Base-by-base conservation (phyloP, 2,329 filamentous ascomycete species). In the Pseudonectria foliicola region DNA sequence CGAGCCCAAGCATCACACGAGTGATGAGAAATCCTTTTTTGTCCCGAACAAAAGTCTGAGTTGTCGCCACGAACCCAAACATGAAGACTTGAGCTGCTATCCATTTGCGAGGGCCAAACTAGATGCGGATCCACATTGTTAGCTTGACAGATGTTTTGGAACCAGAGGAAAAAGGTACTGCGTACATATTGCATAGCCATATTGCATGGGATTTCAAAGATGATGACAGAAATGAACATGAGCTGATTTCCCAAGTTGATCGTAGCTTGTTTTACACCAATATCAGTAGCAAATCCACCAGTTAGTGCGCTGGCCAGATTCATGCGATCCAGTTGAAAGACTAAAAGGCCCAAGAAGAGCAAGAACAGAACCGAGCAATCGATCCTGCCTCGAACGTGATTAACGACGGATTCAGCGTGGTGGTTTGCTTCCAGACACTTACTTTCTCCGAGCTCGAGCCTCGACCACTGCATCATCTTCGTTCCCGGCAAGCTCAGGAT, bases 231-330 rank as follows among this genome's bases (percentile, higher is more conserved):
- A 23, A 70, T 53, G 39, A 70, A 73, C 67, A 73, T 69, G 7
- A 73, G 48, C 42, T 73, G 69, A 37, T 73, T 73, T 0, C 70
- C 70, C 1, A 73, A 48, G 34, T 74, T 75, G 39, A 73, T 63
- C 0, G 63, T 70, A 14, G 62, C 59, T 39, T 71, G 66, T 24
- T 56, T 52, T 6, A 72, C 56, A 0, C 45, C 39, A 21, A 71
- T 66, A 25, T 64, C 57, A 3, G 52, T 49, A 2, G 64, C 63
- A 29, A 73, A 68, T 1, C 65, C 66, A 4, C 60, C 67, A 0
- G 69, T 73, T 1, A 73, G 50, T 7, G 68, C 68, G 40, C 66
- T 71, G 12, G 65, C 67, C 7, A 73, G 56, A 37, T 73, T 73
- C 58, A 70, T 72, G 16, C 70, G 64, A 39, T 74, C 70, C 0